A percentile compares a stretch with the other conserved stretches of the same genome.
Conservation (phyloP, 1,284 basidiomycete genomes). For the Porogramme epimiltina region DNA sequence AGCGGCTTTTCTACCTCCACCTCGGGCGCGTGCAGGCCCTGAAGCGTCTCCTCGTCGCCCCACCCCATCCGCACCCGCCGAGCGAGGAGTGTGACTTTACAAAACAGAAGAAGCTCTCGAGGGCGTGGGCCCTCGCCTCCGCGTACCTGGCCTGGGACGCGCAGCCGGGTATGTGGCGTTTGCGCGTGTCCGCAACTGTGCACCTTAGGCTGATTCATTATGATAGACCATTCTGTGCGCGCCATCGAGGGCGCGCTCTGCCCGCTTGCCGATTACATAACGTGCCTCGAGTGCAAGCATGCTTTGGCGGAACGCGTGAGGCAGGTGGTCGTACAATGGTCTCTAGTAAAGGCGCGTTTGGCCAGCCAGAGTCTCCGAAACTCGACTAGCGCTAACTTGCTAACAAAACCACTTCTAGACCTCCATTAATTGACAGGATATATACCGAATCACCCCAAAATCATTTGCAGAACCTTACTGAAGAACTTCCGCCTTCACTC, state of each 20-base stretch:
- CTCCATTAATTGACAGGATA: no score
- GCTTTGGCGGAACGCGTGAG: conserved; percentile 66
- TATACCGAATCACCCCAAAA: no score
- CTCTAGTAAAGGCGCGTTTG: conserved; percentile 69
- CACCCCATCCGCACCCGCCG: conserved; percentile 39
- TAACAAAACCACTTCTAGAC: no score
- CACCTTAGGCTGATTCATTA: no score
- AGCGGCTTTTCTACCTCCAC: conserved; percentile 42
- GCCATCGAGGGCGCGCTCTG: conserved; percentile 38
- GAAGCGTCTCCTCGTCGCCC: conserved; percentile 39
- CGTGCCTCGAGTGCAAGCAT: conserved; percentile 54
- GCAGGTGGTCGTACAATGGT: conserved; percentile 73
- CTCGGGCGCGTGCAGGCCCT: conserved; percentile 42
- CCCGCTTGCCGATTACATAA: conserved; percentile 35
- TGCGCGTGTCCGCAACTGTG: not conserved
- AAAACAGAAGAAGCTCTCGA: conserved; percentile 41
- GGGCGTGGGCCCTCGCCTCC: conserved; percentile 42
- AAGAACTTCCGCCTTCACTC: no score
- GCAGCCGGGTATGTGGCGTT: conserved; percentile 34
- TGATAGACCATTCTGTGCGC: conserved; percentile 36
- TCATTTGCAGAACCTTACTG: no score
- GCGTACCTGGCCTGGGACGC: conserved; percentile 44
- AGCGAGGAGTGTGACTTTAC: conserved; percentile 37
- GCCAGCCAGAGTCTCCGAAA: no score
- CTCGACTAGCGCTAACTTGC: no score